Percentiles rank a stretch among this genome's conserved stretches.
Conservation (phyloP, 192 early-diverging fungal species). For the Coemansia sp. region DNA sequence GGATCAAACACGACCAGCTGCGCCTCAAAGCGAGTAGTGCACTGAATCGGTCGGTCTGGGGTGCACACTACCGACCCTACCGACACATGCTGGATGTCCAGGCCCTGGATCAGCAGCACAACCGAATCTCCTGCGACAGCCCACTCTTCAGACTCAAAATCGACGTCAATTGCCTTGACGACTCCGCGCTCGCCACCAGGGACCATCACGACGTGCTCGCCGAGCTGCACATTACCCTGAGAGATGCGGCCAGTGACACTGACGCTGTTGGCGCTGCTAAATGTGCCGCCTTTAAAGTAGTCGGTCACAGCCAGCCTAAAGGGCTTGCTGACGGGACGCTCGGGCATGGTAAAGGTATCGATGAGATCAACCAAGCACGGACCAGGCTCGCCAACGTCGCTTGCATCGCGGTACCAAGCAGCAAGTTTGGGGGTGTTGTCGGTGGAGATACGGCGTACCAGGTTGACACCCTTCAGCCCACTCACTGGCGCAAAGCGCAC, state of each 20-base stretch:
- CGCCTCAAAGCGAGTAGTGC: slow-evolving; percentile 76
- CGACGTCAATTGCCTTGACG: slow-evolving; percentile 80
- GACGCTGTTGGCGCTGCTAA: slow-evolving; percentile 67
- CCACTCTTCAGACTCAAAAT: slow-evolving; percentile 76
- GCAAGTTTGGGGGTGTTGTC: slow-evolving; percentile 29
- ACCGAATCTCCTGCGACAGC: slow-evolving; percentile 95
- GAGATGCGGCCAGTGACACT: slow-evolving; percentile 89
- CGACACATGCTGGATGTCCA: slow-evolving; percentile 57
- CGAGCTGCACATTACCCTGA: slow-evolving; percentile 85
- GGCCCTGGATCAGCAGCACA: slow-evolving; percentile 67
- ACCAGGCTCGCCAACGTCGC: slow-evolving; percentile 40
- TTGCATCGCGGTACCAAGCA: slow-evolving; percentile 68
- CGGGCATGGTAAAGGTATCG: slow-evolving; percentile 78
- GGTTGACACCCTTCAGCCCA: slow-evolving; percentile 90
- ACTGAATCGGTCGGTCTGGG: slow-evolving; percentile 68
- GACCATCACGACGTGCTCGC: slow-evolving; percentile 79
- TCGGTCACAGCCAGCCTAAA: slow-evolving; percentile 88
- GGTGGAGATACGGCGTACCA: slow-evolving; percentile 57
- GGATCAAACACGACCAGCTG: slow-evolving; percentile 96
- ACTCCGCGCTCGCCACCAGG: slow-evolving; percentile 77
- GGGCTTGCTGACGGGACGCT: slow-evolving; percentile 75
- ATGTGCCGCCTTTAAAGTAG: slow-evolving; percentile 84
- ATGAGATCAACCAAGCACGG: slow-evolving; percentile 74
- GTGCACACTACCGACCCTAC: slow-evolving; percentile 85
- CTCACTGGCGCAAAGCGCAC: slow-evolving; percentile 89